Conservation (phyloP, 1,284 basidiomycete genomes). For the Sutorius eximius region DNA sequence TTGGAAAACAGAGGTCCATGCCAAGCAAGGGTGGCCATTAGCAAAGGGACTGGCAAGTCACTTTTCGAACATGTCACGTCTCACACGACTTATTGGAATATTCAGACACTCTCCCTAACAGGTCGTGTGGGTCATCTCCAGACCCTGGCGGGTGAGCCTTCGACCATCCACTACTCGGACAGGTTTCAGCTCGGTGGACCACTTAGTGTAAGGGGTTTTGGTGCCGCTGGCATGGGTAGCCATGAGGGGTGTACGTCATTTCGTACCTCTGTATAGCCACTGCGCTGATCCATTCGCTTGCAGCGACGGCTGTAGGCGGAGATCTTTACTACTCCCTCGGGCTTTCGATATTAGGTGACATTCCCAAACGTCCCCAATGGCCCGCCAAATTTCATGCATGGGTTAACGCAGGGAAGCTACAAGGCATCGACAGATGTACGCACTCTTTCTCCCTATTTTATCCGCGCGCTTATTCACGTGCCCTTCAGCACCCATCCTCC, state of each 20-base stretch:
- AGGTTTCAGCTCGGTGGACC: slow-evolving; percentile 95
- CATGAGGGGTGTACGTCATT: slow-evolving; percentile 66
- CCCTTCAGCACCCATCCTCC: slow-evolving; percentile 7
- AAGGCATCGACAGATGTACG: slow-evolving; percentile 55
- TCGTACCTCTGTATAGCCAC: not conserved
- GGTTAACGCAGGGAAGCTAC: slow-evolving; percentile 85
- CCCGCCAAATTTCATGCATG: slow-evolving; percentile 87
- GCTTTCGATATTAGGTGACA: slow-evolving; percentile 74
- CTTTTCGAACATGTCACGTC: not conserved
- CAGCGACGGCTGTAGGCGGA: slow-evolving; percentile 84
- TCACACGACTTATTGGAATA: not conserved
- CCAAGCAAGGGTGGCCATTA: slow-evolving; percentile 63
- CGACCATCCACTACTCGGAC: slow-evolving; percentile 63
- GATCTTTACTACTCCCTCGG: slow-evolving; percentile 88
- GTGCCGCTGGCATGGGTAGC: slow-evolving; percentile 82
- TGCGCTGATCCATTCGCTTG: not conserved
- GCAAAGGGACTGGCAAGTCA: slow-evolving; percentile 54
- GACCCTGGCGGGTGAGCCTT: slow-evolving; percentile 46
- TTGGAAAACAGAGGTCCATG: slow-evolving; percentile 72
- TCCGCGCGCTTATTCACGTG: not conserved
- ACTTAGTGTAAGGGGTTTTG: slow-evolving; percentile 86
- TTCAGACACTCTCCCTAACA: slow-evolving; percentile 65
- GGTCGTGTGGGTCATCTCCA: slow-evolving; percentile 64
- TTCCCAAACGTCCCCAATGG: slow-evolving; percentile 83
- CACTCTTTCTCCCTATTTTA: slow-evolving; percentile 8